phyloP scores from a whole-genome alignment of 331 rosid genomes.

The Rosa hybrid region DNA sequence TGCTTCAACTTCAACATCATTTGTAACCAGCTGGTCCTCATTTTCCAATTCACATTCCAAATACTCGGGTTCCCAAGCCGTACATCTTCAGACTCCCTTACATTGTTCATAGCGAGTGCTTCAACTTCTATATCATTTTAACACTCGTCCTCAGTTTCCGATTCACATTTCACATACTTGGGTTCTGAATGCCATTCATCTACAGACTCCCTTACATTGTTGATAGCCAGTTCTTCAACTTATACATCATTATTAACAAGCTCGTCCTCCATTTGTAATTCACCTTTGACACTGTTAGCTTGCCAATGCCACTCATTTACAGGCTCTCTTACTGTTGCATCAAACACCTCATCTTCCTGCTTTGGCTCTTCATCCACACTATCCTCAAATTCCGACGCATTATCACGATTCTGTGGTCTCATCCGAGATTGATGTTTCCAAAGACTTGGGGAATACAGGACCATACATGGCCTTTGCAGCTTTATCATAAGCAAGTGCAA shows the following conservation, averaged over 20 bases:
- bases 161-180: background rate
- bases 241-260: background rate
- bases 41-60: background rate
- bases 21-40: background rate
- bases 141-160: background rate
- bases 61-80: background rate
- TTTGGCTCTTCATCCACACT: slow-evolving; percentile 8
- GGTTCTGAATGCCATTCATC: background rate
- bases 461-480: slow-evolving; percentile 84
- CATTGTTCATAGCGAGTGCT: background rate
- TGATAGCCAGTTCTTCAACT: background rate
- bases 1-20: slow-evolving; percentile 1
- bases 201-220: background rate
- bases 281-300: background rate
- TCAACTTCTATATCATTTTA: background rate
- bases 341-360: slow-evolving; percentile 15
- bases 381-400: background rate
- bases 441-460: slow-evolving; percentile 37
- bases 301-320: background rate
- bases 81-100: background rate
- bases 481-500: slow-evolving; percentile 84
- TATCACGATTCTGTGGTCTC: background rate
- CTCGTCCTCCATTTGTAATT: background rate
- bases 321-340: background rate
- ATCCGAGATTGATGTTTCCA: background rate